Evolutionary conservation across 306 rosid species (phyloP).

Genomic region (Luffa acutangula): DNA sequence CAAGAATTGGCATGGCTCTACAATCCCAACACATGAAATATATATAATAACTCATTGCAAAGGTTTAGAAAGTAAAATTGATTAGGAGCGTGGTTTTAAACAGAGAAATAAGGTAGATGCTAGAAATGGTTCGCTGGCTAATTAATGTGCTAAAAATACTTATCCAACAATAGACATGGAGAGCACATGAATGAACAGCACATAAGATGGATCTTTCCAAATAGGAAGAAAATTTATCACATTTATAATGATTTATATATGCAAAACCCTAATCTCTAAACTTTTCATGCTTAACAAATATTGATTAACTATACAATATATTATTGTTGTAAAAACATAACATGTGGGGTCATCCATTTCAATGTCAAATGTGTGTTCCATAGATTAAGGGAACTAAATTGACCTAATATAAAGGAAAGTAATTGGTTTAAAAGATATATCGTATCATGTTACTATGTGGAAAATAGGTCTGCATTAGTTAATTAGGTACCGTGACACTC

Average conservation of each 20-base stretch:
- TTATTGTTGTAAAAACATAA: not conserved
- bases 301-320: not conserved
- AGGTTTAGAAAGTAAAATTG: not conserved
- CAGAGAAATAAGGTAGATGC: not conserved
- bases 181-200: conserved; percentile 7
- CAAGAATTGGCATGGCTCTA: no score
- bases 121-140: not conserved
- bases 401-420: no score
- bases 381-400: no score
- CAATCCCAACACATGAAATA: no score
- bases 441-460: no score
- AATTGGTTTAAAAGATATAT: no score
- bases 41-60: not conserved
- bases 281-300: not conserved
- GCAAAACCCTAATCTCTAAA: not conserved
- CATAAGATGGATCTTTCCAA: not conserved
- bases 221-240: not conserved
- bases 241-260: not conserved
- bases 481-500: no score
- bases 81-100: not conserved
- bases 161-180: not conserved
- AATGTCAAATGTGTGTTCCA: not conserved
- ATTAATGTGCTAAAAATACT: not conserved
- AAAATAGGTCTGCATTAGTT: no score
- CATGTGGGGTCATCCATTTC: not conserved